Evolutionary conservation across 768 basidiomycete species (phyloP).

Genomic region (Leccinellum albellum): DNA sequence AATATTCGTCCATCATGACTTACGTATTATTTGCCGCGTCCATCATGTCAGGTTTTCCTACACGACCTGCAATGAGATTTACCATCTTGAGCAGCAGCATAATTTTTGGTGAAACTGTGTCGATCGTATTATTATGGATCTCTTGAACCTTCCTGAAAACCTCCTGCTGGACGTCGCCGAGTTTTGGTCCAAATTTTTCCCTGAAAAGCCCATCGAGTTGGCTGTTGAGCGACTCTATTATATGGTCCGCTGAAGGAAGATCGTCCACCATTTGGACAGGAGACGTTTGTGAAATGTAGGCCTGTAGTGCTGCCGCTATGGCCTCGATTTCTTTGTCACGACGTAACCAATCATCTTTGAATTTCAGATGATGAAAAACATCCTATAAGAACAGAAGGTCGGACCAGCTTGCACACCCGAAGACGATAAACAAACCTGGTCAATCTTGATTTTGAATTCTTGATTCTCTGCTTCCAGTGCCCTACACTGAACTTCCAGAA

Average conservation of each 20-base stretch:
- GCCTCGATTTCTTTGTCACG: constrained; percentile 29
- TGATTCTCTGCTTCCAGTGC: constrained; percentile 27
- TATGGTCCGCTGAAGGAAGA: constrained; percentile 29
- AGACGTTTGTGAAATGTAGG: constrained; percentile 30
- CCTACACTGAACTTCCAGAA: constrained; percentile 19
- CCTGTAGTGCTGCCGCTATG: constrained; percentile 28
- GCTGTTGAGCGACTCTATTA: constrained; percentile 25
- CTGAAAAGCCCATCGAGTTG: constrained; percentile 25
- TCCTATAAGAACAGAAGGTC: constrained; percentile 9
- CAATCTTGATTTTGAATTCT: constrained; percentile 21
- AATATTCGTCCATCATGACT: neutral
- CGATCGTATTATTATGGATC: constrained; percentile 18
- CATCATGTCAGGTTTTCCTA: constrained; percentile 18
- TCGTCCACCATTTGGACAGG: constrained; percentile 5
- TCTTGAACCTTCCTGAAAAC: constrained; percentile 22
- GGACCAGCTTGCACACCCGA: neutral
- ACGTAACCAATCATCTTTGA: constrained; percentile 13
- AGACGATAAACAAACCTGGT: constrained; percentile 22
- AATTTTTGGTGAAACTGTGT: constrained; percentile 27
- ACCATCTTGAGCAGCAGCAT: constrained; percentile 29
- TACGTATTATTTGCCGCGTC: constrained; percentile 6
- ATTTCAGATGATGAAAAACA: constrained; percentile 6
- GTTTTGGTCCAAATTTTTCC: constrained; percentile 19
- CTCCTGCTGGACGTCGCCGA: constrained; percentile 23
- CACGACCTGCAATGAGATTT: constrained; percentile 26